Conservation (phyloP, 2,329 filamentous ascomycete genomes). For the Immersiporthe knoxdaviesiana region DNA sequence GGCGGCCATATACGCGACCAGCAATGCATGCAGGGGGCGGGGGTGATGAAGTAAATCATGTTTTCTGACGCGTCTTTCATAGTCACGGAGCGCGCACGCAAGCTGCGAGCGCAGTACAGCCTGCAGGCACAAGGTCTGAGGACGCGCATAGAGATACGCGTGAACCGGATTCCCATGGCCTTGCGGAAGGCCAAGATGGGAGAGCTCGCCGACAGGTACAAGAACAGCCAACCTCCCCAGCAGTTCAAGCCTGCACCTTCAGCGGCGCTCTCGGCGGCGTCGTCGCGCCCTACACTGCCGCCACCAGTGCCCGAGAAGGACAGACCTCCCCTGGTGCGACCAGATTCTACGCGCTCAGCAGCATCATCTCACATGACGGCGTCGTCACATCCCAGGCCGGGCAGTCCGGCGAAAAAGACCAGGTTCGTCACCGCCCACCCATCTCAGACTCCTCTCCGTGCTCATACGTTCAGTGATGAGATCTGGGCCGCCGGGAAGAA, state of each 20-base stretch:
- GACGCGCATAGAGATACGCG: constrained; percentile 85
- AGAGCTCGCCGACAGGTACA: constrained; percentile 57
- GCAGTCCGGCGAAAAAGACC: constrained; percentile 49
- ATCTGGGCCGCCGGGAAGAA: constrained; percentile 74
- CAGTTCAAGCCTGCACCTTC: constrained; percentile 48
- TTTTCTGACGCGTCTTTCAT: constrained; percentile 30
- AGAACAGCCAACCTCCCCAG: constrained; percentile 26
- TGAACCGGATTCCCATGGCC: constrained; percentile 85
- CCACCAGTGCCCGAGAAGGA: constrained; percentile 58
- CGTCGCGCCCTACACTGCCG: constrained; percentile 39
- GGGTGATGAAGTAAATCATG: not conserved
- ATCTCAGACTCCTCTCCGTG: constrained; percentile 30
- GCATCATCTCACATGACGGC: constrained; percentile 21
- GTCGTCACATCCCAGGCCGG: constrained; percentile 26
- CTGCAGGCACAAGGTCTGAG: constrained; percentile 84
- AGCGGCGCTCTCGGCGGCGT: constrained; percentile 31
- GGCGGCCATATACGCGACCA: constrained; percentile 35
- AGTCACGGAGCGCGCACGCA: constrained; percentile 88
- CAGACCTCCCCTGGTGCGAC: constrained; percentile 32
- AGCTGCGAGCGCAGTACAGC: constrained; percentile 85
- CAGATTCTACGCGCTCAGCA: constrained; percentile 13
- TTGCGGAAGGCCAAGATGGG: constrained; percentile 81
- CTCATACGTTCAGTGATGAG: constrained; percentile 58
- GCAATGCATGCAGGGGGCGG: not conserved
- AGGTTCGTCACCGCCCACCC: constrained; percentile 48